Conservation (phyloP, 768 basidiomycete genomes). For the Suillus discolor region DNA sequence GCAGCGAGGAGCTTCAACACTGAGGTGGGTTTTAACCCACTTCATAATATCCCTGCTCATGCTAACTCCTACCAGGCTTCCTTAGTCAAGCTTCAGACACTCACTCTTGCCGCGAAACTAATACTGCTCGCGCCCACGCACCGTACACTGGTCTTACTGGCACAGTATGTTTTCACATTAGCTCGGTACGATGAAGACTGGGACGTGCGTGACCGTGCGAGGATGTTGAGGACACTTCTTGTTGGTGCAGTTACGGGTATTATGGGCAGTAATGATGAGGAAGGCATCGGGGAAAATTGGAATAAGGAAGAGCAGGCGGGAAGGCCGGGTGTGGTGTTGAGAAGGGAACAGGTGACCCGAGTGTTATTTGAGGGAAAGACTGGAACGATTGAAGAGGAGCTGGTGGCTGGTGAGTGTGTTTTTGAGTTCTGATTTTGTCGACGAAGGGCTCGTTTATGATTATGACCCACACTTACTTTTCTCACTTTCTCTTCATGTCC, state of each 20-base stretch:
- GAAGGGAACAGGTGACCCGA: conserved; percentile 79
- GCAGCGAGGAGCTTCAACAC: conserved; percentile 67
- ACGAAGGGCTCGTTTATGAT: conserved; percentile 1
- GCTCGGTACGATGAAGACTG: conserved; percentile 89
- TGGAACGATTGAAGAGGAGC: conserved; percentile 44
- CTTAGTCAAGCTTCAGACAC: conserved; percentile 77
- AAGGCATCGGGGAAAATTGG: conserved; percentile 27
- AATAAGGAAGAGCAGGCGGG: neutral
- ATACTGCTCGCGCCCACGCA: conserved; percentile 66
- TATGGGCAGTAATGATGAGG: conserved; percentile 41
- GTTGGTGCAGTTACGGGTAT: conserved; percentile 49
- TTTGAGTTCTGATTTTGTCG: conserved; percentile 4
- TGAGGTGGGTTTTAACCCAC: conserved; percentile 54
- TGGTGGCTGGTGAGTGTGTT: conserved; percentile 32
- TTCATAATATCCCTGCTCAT: too few species aligned
- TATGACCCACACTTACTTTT: neutral
- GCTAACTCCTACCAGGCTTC: conserved; percentile 43
- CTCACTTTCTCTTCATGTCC: conserved; percentile 11
- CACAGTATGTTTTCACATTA: conserved; percentile 75
- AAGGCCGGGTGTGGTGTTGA: conserved; percentile 64
- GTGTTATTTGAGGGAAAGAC: conserved; percentile 81
- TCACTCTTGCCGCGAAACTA: conserved; percentile 88
- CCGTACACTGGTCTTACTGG: conserved; percentile 52
- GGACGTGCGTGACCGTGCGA: conserved; percentile 88
- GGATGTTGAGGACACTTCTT: conserved; percentile 76